Conservation (phyloP, 225 moss, liverwort and hornwort genomes). For the Sphagnum tenellum region DNA sequence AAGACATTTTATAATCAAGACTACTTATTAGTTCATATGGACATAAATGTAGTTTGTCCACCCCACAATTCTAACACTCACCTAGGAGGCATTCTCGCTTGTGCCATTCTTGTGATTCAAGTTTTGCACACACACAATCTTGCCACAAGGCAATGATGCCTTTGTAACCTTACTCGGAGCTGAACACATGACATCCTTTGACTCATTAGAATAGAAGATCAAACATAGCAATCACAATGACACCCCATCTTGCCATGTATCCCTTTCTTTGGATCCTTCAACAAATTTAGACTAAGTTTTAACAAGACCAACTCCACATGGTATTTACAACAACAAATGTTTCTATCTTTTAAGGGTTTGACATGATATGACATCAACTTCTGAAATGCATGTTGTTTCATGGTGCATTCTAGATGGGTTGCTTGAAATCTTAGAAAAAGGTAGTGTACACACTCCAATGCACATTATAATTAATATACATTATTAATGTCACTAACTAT, state of each 20-base stretch:
- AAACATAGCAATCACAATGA: not conserved
- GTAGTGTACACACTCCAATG: not conserved
- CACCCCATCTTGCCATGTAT: not conserved
- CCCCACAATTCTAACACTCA: not conserved
- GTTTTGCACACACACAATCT: not conserved
- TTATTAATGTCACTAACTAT: not conserved
- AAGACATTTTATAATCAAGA: not conserved
- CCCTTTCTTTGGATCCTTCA: not conserved
- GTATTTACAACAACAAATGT: not conserved
- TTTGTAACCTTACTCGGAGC: not conserved
- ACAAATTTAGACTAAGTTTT: not conserved
- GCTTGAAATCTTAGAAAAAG: not conserved
- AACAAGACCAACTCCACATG: not conserved
- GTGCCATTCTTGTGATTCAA: not conserved
- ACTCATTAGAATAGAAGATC: not conserved
- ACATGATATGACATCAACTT: not conserved
- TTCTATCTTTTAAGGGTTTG: not conserved
- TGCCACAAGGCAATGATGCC: not conserved
- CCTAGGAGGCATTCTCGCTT: not conserved
- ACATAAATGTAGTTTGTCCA: not conserved
- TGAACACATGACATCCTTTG: not conserved
- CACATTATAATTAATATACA: not conserved
- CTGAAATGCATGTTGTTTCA: not conserved
- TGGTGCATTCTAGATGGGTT: not conserved
- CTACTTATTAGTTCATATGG: not conserved